phyloP scores from a whole-genome alignment of 2,329 filamentous ascomycete species.

The Sclerotinia borealis region DNA sequence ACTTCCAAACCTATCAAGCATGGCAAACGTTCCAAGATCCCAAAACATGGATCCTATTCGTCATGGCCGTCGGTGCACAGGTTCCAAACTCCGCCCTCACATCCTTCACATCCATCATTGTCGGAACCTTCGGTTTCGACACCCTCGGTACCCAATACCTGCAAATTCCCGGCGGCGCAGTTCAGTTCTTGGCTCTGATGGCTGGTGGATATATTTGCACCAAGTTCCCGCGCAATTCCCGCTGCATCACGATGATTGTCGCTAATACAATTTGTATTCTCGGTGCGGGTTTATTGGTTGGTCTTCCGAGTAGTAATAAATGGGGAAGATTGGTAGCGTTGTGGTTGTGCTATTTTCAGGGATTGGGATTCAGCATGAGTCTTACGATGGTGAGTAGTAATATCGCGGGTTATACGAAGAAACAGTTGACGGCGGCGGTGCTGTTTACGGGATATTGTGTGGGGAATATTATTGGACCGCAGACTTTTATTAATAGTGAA shows the following conservation, averaged over 20 bases:
- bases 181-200: conserved; percentile 49
- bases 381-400: conserved; percentile 49
- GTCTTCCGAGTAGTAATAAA: conserved; percentile 44
- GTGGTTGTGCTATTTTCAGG: conserved; percentile 52
- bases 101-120: conserved; percentile 35
- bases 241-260: conserved; percentile 50
- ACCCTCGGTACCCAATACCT: conserved; percentile 49
- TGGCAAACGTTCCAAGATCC: conserved; percentile 45
- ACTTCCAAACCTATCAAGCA: conserved; percentile 42
- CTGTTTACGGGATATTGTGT: conserved; percentile 49
- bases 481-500: conserved; percentile 28
- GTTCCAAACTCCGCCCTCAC: conserved; percentile 52
- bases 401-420: conserved; percentile 50
- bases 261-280: conserved; percentile 51
- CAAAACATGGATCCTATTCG: conserved; percentile 54
- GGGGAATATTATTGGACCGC: conserved; percentile 46
- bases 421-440: conserved; percentile 44
- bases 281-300: conserved; percentile 46
- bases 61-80: conserved; percentile 46
- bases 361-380: conserved; percentile 46
- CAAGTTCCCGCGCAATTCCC: conserved; percentile 42
- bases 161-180: conserved; percentile 53
- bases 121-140: conserved; percentile 31
- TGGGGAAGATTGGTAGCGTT: conserved; percentile 52
- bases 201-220: conserved; percentile 46